Evolutionary conservation across 176 grass and related monocot genomes (phyloP), one percentile per base, ranked within the genome.

Genomic region (Puya raimondii): DNA sequence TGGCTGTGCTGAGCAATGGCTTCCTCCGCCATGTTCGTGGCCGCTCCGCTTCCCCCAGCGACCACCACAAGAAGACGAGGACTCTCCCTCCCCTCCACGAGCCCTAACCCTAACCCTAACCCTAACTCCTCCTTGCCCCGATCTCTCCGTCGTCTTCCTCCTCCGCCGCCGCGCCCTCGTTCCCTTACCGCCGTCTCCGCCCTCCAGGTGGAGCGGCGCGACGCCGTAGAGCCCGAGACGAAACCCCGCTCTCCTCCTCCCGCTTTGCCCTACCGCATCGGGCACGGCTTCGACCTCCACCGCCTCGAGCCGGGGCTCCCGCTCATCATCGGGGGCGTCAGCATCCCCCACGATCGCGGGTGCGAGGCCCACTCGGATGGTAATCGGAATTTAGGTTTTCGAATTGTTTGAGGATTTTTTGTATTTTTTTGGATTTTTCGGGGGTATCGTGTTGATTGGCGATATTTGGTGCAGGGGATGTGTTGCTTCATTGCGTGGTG

Each of bases 331-430:
- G 94, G 94, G 11, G 94, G 94, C 72, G 72, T 99, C 51, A 74
- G 72, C 84, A 84, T 99, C 77, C 94, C 94, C 49, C 94, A 99
- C 78, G 94, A 99, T 71, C 84, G 89, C 70, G 94, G 94, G 48
- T 93, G 89, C 80, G 82, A 99, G 23, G 94, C 94, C 48, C 94
- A 93, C 80, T 99, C 94, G 49, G 94, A 99, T 61, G 94, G 94
- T 99, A 81, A 48, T 20, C 1, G 21, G 49, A 23, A 8, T 50
- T 23, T 51, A 53, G 63, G 33, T 9, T 51, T 66, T 29, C 22
- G 8, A 3, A 29, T 29, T 25, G 5, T 16, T 71, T 70, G 11
- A 51, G 17, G 27, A 20, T 11, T 22, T 12, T 50, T 51, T 23
- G n/a, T n/a, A n/a, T 63, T 17, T 14, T 71, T 27, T 17, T 11